Percentiles rank a stretch among this genome's conserved stretches.
These are phyloP conservation scores for Mycosphaerella sp. DNA, from an alignment of 2,329 filamentous ascomycete genomes.

Conservation along the genomic window DNA sequence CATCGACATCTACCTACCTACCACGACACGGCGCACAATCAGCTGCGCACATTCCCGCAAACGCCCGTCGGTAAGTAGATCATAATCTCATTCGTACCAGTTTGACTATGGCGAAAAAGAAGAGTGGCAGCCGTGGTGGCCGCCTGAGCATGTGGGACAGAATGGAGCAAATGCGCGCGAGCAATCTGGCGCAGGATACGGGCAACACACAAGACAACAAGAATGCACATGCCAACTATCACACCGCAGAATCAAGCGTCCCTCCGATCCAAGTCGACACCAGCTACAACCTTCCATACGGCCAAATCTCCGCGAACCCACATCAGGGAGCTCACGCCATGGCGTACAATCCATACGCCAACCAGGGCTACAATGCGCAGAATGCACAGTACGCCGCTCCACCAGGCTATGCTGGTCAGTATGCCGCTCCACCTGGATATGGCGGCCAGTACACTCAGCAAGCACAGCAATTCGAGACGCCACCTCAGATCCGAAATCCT, in stretches of 20 bases:
- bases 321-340: neutral
- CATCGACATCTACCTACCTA: no score
- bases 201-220: neutral
- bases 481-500: conserved; percentile 72
- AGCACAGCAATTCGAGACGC: conserved; percentile 33
- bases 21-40: neutral
- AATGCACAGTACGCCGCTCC: conserved; percentile 19
- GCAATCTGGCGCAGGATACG: neutral
- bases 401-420: conserved; percentile 26
- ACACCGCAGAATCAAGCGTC: neutral
- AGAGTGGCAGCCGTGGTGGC: neutral
- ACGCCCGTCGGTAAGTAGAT: neutral
- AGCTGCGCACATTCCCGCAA: neutral
- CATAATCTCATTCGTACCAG: neutral
- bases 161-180: neutral
- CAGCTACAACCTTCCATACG: neutral
- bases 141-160: neutral
- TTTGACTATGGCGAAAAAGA: neutral
- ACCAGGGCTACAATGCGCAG: conserved; percentile 16
- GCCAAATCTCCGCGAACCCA: neutral
- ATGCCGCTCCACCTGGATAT: conserved; percentile 21
- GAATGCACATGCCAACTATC: conserved; percentile 5
- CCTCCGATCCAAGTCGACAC: no score
- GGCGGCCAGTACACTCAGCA: conserved; percentile 27
- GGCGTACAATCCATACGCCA: conserved; percentile 19